Evolutionary conservation across 352 stramenopile species (phyloP).

Genomic region (Phytophthora pinifolia): DNA sequence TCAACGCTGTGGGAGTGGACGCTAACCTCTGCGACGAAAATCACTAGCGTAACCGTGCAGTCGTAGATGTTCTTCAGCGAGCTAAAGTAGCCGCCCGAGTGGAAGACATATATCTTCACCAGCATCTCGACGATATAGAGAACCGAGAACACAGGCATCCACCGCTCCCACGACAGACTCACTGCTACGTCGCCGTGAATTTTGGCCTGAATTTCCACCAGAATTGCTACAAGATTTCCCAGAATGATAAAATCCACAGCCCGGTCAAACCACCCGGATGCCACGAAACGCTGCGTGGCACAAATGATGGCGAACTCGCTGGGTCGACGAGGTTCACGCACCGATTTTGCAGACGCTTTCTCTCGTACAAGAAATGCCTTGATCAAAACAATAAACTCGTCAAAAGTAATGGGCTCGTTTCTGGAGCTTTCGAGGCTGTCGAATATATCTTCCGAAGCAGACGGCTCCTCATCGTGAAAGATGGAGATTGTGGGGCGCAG

Average conservation of each 20-base stretch:
- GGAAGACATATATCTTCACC: conserved; percentile 71
- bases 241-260: conserved; percentile 42
- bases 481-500: conserved; percentile 35
- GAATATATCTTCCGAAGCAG: conserved; percentile 1
- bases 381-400: conserved; percentile 36
- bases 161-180: conserved; percentile 43
- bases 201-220: conserved; percentile 53
- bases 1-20: conserved; percentile 47
- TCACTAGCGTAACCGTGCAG: conserved; percentile 70
- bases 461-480: conserved; percentile 24
- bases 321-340: conserved; percentile 7
- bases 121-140: conserved; percentile 83
- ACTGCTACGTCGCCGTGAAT: conserved; percentile 27
- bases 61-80: conserved; percentile 84
- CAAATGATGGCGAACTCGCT: conserved; percentile 27
- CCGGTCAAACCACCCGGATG: conserved; percentile 37
- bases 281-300: conserved; percentile 29
- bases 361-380: conserved; percentile 28
- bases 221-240: conserved; percentile 45
- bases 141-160: conserved; percentile 70
- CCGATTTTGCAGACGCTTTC: conserved; percentile 11
- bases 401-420: conserved; percentile 25
- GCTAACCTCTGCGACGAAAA: conserved; percentile 52
- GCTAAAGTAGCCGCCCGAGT: conserved; percentile 55
- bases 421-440: conserved; percentile 3